Percentiles rank a stretch among this genome's conserved stretches.
phyloP scores from a whole-genome alignment of 176 grass and related monocot species.

The Carex cristatella region DNA sequence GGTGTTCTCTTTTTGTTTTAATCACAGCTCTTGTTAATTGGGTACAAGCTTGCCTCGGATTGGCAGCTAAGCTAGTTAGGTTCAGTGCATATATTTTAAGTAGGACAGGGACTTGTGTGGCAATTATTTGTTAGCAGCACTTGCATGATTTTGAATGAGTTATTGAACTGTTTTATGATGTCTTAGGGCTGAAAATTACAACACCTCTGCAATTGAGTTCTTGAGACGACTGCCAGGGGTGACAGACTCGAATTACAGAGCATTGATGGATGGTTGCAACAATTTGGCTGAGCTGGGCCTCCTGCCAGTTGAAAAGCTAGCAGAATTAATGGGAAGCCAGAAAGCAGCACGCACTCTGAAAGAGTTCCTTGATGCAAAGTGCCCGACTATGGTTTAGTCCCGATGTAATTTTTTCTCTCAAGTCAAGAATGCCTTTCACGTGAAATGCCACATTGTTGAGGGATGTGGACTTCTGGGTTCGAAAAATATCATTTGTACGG shows the following conservation, averaged over 20 bases:
- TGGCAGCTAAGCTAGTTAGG: neutral
- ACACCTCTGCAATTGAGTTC: conserved; percentile 92
- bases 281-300: conserved; percentile 78
- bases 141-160: neutral
- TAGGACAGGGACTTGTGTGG: neutral
- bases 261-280: conserved; percentile 77
- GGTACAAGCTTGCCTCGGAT: neutral
- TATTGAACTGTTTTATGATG: conserved; percentile 10
- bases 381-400: conserved; percentile 59
- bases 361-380: conserved; percentile 96
- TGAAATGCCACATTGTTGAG: neutral
- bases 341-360: conserved; percentile 67
- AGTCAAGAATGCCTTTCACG: neutral
- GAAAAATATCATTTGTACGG: neutral
- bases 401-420: conserved; percentile 53
- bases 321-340: conserved; percentile 72
- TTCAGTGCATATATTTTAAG: neutral
- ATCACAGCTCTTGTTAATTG: neutral
- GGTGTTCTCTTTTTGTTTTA: neutral
- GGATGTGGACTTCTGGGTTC: neutral
- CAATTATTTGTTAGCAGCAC: neutral
- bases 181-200: conserved; percentile 83
- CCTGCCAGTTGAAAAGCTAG: conserved; percentile 61
- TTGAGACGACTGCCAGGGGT: conserved; percentile 84
- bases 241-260: conserved; percentile 77